A percentile compares a stretch with the other conserved stretches of the same genome.
Evolutionary conservation across 176 grass and related monocot species (phyloP).

Genomic region (Ensete glaucum): DNA sequence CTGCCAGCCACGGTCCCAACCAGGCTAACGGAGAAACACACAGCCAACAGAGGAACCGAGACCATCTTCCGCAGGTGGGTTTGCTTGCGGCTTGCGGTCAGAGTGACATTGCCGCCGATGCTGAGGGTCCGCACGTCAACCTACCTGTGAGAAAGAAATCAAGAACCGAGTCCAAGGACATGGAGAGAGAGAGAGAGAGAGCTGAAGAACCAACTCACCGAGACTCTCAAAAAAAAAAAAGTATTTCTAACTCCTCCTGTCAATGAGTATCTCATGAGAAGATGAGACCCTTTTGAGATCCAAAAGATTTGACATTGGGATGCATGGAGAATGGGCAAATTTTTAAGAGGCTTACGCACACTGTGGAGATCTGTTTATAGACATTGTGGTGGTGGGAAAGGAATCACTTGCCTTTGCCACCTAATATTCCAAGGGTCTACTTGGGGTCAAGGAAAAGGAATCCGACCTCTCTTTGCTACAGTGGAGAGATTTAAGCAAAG

Average conservation of each 20-base stretch:
- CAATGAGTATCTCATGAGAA: no score
- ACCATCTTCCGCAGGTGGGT: conserved; percentile 21
- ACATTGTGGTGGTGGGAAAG: neutral
- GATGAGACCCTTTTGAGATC: no score
- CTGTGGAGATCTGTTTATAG: no score
- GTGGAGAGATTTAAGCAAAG: conserved; percentile 7
- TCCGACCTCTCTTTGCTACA: neutral
- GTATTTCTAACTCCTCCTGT: no score
- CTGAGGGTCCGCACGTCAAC: neutral
- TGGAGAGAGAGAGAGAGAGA: neutral
- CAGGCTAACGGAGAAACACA: conserved; percentile 21
- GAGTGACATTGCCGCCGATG: no score
- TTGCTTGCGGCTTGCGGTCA: neutral
- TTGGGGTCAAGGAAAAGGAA: neutral
- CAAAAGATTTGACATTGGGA: no score
- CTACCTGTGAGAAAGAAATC: neutral
- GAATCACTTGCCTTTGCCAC: neutral
- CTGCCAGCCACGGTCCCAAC: conserved; percentile 13
- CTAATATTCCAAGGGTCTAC: neutral
- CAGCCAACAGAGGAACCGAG: conserved; percentile 11
- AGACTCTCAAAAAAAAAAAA: neutral
- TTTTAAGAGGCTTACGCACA: neutral
- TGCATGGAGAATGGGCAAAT: neutral
- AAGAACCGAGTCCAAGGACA: neutral
- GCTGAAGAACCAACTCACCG: neutral